These are phyloP conservation scores for Cryptococcus wingfieldii DNA, from an alignment of 1,284 basidiomycete species.

Conservation along the genomic window DNA sequence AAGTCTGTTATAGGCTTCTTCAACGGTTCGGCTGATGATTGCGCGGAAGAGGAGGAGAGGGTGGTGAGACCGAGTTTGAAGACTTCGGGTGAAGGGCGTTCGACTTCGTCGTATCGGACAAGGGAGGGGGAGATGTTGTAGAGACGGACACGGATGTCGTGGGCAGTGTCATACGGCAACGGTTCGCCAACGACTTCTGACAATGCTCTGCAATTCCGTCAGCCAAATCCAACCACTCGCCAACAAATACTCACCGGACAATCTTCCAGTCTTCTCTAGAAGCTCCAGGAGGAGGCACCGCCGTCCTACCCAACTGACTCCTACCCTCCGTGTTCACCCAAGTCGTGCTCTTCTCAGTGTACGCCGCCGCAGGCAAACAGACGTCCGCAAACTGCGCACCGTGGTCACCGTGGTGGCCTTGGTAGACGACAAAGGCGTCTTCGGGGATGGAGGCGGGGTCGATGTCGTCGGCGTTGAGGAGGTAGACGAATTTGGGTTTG, in stretches of 20 bases:
- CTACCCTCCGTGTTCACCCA: constrained; percentile 99
- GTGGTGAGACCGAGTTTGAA: constrained; percentile 66
- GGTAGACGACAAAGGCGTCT: constrained; percentile 97
- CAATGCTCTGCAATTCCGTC: constrained; percentile 58
- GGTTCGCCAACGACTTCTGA: constrained; percentile 79
- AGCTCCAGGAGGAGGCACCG: constrained; percentile 91
- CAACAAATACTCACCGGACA: constrained; percentile 73
- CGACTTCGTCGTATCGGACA: constrained; percentile 81
- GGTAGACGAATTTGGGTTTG: constrained; percentile 92
- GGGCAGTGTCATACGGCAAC: constrained; percentile 85
- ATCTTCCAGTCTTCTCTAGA: constrained; percentile 99
- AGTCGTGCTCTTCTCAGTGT: constrained; percentile 91
- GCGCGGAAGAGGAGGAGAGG: constrained; percentile 58
- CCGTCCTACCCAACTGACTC: constrained; percentile 82
- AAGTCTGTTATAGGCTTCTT: constrained; percentile 85
- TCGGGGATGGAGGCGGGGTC: constrained; percentile 85
- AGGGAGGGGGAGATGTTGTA: constrained; percentile 94
- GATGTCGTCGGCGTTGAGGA: constrained; percentile 94
- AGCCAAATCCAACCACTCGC: no score
- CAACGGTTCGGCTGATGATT: constrained; percentile 54
- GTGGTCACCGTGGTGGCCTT: constrained; percentile 96
- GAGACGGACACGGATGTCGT: constrained; percentile 86
- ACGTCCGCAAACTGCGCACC: constrained; percentile 97
- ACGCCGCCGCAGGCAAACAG: constrained; percentile 85
- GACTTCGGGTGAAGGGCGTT: constrained; percentile 68